Conservation (phyloP, 352 stramenopile genomes). For the Globisporangium irregulare region DNA sequence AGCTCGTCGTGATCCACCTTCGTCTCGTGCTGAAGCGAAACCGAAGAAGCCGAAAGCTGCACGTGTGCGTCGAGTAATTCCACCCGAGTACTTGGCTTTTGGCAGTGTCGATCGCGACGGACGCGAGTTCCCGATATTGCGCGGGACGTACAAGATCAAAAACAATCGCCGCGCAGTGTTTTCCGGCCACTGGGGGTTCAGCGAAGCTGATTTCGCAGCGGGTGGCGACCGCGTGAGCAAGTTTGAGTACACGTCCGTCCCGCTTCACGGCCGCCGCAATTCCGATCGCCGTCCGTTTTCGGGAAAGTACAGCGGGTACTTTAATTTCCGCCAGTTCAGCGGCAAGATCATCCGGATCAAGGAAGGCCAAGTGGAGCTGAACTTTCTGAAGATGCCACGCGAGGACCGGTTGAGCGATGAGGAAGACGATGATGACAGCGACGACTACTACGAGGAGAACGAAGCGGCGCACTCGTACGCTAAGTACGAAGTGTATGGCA, state of each 20-base stretch:
- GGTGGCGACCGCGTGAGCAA: constrained; percentile 39
- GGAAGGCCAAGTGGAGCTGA: constrained; percentile 62
- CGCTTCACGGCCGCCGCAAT: constrained; percentile 29
- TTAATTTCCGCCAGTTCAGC: constrained; percentile 72
- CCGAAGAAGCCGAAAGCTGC: constrained; percentile 11
- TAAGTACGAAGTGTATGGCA: constrained; percentile 62
- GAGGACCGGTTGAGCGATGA: constrained; percentile 16
- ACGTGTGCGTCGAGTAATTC: constrained; percentile 24
- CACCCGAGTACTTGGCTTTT: constrained; percentile 48
- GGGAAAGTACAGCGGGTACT: constrained; percentile 65
- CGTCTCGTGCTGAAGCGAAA: neutral
- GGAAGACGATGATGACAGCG: constrained; percentile 25
- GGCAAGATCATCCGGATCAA: constrained; percentile 51
- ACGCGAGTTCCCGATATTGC: constrained; percentile 49
- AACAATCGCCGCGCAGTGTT: constrained; percentile 48
- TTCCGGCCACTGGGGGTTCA: constrained; percentile 60
- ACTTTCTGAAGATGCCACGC: constrained; percentile 50
- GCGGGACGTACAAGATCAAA: constrained; percentile 44
- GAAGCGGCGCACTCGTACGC: constrained; percentile 24
- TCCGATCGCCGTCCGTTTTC: constrained; percentile 56
- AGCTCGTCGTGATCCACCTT: constrained; percentile 10
- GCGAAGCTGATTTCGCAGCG: constrained; percentile 42
- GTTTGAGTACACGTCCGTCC: constrained; percentile 63
- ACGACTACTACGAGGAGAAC: constrained; percentile 20
- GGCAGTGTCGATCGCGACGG: constrained; percentile 34